phyloP scores from a whole-genome alignment of 2,329 filamentous ascomycete genomes.

The Anthostomella pinea region DNA sequence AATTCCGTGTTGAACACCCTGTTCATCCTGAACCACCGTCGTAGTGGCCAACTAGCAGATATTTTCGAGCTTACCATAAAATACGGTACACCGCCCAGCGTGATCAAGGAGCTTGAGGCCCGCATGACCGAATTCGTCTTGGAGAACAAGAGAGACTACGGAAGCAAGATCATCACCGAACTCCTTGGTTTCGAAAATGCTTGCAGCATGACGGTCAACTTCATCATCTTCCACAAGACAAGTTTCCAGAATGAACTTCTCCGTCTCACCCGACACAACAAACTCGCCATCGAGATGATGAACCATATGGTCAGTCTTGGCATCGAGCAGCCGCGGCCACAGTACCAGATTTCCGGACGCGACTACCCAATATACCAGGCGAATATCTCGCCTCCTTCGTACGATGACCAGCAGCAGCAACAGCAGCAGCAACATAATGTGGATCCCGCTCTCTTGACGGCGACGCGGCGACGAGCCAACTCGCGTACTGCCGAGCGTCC shows the following conservation, averaged over 20 bases:
- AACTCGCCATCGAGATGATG: constrained; percentile 91
- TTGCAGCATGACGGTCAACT: constrained; percentile 81
- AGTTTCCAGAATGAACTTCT: constrained; percentile 95
- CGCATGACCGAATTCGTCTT: constrained; percentile 80
- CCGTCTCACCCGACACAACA: constrained; percentile 86
- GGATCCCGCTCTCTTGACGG: constrained; percentile 23
- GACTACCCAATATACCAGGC: constrained; percentile 61
- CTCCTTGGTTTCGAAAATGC: constrained; percentile 76
- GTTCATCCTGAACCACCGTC: constrained; percentile 92
- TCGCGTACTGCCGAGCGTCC: constrained; percentile 23
- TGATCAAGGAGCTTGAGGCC: constrained; percentile 78
- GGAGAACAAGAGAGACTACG: constrained; percentile 85
- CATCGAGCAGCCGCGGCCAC: constrained; percentile 78
- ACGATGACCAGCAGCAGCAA: constrained; percentile 16
- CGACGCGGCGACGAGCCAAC: constrained; percentile 27
- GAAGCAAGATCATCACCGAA: constrained; percentile 82
- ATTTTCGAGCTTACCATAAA: constrained; percentile 80
- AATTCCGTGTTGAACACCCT: constrained; percentile 91
- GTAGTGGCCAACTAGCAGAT: constrained; percentile 84
- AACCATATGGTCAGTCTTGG: constrained; percentile 77
- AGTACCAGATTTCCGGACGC: constrained; percentile 64
- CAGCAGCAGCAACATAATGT: constrained; percentile 14
- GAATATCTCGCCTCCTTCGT: constrained; percentile 34
- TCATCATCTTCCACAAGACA: constrained; percentile 96
- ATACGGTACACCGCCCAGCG: constrained; percentile 77